Percentiles rank a stretch among this genome's conserved stretches.
phyloP scores from a whole-genome alignment of 2,329 filamentous ascomycete species.

The Colletotrichum magnum region DNA sequence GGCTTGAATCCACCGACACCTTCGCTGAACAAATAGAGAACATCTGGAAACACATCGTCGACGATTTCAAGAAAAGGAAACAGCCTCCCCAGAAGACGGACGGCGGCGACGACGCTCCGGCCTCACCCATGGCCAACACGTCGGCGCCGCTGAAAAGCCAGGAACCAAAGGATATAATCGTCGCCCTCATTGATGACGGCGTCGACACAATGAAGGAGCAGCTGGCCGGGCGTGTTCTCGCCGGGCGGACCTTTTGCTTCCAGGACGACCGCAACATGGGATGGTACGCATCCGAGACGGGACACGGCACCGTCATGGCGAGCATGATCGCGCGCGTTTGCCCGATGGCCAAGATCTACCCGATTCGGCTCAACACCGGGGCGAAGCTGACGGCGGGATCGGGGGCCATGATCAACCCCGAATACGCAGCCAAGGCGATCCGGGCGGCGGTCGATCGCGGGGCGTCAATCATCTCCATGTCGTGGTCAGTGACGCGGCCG shows the following conservation, averaged over 20 bases:
- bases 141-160: background rate
- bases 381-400: conserved; percentile 32
- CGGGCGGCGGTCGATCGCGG: conserved; percentile 41
- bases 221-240: conserved; percentile 45
- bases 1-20: conserved; percentile 42
- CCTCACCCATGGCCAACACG: background rate
- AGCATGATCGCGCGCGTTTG: conserved; percentile 45
- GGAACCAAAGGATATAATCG: conserved; percentile 42
- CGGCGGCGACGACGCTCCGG: background rate
- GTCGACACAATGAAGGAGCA: conserved; percentile 47
- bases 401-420: conserved; percentile 8
- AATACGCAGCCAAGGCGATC: conserved; percentile 42
- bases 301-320: conserved; percentile 48
- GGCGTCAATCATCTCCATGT: conserved; percentile 50
- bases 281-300: conserved; percentile 48
- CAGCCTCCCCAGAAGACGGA: background rate
- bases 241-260: conserved; percentile 47
- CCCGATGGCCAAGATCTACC: conserved; percentile 46
- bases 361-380: conserved; percentile 43
- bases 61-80: background rate
- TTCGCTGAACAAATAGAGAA: conserved; percentile 43
- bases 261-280: conserved; percentile 42
- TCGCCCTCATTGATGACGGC: conserved; percentile 58
- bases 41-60: conserved; percentile 14
- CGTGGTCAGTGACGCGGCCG: conserved; percentile 46